Evolutionary conservation across 2,329 filamentous ascomycete genomes (phyloP).

Genomic region (Lachnum nothofagi): DNA sequence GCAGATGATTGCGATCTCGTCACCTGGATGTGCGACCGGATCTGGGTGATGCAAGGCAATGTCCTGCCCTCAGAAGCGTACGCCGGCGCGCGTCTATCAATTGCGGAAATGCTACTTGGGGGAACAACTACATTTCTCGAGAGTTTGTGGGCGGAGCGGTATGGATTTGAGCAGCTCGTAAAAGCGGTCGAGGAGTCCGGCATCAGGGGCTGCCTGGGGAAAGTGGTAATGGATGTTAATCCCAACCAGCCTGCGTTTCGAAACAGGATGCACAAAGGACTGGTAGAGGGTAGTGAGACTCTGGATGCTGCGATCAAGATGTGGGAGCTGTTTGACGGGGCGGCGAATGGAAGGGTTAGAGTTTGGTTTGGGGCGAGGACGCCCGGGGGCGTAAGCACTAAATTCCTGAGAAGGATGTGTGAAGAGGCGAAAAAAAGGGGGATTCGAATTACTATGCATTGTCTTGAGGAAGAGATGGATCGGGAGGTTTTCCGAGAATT

Average conservation of each 20-base stretch:
- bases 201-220: constrained; percentile 14
- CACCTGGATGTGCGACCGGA: constrained; percentile 13
- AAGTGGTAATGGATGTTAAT: constrained; percentile 10
- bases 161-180: constrained; percentile 6
- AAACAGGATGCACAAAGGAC: constrained; percentile 8
- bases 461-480: constrained; percentile 5
- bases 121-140: constrained; percentile 14
- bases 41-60: constrained; percentile 13
- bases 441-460: constrained; percentile 13
- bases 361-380: constrained; percentile 36
- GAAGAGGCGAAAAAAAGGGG: neutral
- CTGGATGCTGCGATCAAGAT: constrained; percentile 9
- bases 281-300: constrained; percentile 10
- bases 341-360: constrained; percentile 33
- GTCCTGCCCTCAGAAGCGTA: constrained; percentile 7
- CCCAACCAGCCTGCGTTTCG: constrained; percentile 7
- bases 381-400: constrained; percentile 3
- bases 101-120: constrained; percentile 11
- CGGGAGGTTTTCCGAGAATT: neutral
- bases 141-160: constrained; percentile 4
- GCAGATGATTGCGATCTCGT: constrained; percentile 8
- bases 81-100: constrained; percentile 6
- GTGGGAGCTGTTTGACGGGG: constrained; percentile 34
- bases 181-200: constrained; percentile 10
- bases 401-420: constrained; percentile 1